Percentiles rank a stretch among this genome's conserved stretches.
These are phyloP conservation scores for Starmerella apicola DNA, from an alignment of 805 yeast genomes.

Conservation along the genomic window DNA sequence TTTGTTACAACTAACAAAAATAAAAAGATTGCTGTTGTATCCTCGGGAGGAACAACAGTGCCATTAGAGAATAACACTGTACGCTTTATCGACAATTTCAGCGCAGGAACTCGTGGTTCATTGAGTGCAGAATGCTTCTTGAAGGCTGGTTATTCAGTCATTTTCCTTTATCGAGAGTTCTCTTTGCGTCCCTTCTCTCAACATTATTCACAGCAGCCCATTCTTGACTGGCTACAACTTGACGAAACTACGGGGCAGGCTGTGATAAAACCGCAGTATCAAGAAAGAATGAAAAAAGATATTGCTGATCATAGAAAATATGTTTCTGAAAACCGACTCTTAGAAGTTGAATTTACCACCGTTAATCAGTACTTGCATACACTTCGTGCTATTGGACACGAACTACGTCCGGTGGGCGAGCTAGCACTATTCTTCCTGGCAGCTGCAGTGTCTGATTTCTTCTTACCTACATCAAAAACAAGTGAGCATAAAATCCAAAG, in stretches of 20 bases:
- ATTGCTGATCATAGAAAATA: constrained; percentile 39
- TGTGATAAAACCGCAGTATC: constrained; percentile 48
- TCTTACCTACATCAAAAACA: constrained; percentile 69
- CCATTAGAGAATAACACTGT: constrained; percentile 96
- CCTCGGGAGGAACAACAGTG: constrained; percentile 96
- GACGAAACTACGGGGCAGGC: constrained; percentile 35
- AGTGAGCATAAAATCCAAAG: constrained; percentile 95
- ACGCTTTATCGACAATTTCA: constrained; percentile 88
- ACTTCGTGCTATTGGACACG: constrained; percentile 50
- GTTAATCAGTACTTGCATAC: constrained; percentile 90
- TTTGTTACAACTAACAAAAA: constrained; percentile 31
- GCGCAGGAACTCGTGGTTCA: constrained; percentile 97
- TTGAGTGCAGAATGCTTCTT: constrained; percentile 86
- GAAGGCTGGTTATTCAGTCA: constrained; percentile 78
- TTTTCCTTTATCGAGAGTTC: constrained; percentile 84
- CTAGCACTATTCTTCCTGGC: constrained; percentile 74
- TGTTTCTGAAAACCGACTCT: constrained; percentile 38
- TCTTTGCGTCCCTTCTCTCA: constrained; percentile 87
- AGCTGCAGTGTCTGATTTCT: constrained; percentile 96
- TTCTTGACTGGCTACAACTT: constrained; percentile 66
- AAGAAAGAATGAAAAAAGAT: constrained; percentile 47
- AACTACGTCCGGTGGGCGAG: constrained; percentile 37
- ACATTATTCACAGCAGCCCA: constrained; percentile 69
- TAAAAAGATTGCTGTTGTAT: constrained; percentile 61
- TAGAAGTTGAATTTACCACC: constrained; percentile 80